phyloP scores from a whole-genome alignment of 202 grass and related monocot species.

The Alloteropsis angusta region DNA sequence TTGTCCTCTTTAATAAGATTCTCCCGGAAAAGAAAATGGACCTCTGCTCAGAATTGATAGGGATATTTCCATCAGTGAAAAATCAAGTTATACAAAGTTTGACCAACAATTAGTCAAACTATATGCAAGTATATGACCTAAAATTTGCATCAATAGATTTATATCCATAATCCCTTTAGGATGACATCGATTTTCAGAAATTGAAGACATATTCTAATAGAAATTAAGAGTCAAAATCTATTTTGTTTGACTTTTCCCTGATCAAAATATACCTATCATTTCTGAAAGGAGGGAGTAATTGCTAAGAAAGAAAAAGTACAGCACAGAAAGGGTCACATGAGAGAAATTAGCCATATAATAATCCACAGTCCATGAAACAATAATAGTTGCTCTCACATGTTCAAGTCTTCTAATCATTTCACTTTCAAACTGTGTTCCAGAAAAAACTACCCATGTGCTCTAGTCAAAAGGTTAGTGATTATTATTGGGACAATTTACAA shows the following conservation, averaged over 20 bases:
- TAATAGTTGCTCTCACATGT: neutral
- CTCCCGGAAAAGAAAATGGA: constrained; percentile 4
- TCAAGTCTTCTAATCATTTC: neutral
- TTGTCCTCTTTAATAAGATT: constrained; percentile 33
- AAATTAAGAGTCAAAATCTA: no score
- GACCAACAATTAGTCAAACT: no score
- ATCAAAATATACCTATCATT: no score
- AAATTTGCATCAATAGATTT: no score
- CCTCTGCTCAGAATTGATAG: no score
- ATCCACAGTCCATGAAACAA: neutral
- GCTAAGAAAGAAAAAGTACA: neutral
- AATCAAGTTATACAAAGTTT: no score
- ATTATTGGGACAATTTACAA: neutral
- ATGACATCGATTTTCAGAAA: no score
- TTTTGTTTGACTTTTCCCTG: no score
- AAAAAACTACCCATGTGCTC: neutral
- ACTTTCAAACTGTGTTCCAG: neutral
- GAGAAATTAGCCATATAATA: neutral
- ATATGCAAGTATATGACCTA: no score
- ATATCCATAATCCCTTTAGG: no score
- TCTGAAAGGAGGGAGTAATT: neutral
- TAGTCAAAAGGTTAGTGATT: neutral
- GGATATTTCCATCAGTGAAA: no score
- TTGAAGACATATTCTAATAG: no score
- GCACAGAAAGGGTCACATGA: neutral